These are phyloP conservation scores for Vinca minor DNA, from an alignment of 257 asterid species.

Conservation along the genomic window DNA sequence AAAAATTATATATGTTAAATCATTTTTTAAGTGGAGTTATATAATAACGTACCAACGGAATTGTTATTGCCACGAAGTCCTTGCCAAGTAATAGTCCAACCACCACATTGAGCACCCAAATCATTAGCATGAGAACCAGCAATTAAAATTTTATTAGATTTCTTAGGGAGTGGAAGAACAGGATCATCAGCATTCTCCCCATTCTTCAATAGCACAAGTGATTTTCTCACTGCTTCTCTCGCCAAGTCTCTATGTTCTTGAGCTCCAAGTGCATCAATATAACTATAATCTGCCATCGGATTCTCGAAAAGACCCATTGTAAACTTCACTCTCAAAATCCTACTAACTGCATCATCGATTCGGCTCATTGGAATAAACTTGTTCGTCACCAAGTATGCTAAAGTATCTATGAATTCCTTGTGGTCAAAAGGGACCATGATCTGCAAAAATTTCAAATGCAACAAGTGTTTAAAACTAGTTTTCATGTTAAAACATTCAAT, in stretches of 20 bases:
- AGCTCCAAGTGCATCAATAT: constrained; percentile 35
- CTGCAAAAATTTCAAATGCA: constrained; percentile 13
- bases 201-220: constrained; percentile 47
- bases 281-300: constrained; percentile 41
- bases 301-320: constrained; percentile 51
- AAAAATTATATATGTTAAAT: too few relatives aligned
- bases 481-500: too few relatives aligned
- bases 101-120: constrained; percentile 47
- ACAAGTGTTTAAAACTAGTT: background rate
- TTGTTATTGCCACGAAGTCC: constrained; percentile 37
- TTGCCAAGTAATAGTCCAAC: constrained; percentile 55
- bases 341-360: constrained; percentile 55
- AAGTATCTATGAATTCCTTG: constrained; percentile 26
- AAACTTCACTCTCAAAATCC: constrained; percentile 56
- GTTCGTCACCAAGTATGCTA: constrained; percentile 30
- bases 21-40: too few relatives aligned
- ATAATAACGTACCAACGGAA: constrained; percentile 22
- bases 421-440: constrained; percentile 41
- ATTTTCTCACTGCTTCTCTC: constrained; percentile 51
- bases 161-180: constrained; percentile 44
- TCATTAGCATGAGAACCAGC: constrained; percentile 48
- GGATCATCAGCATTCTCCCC: constrained; percentile 25
- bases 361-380: constrained; percentile 42
- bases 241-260: constrained; percentile 50
- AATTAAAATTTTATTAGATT: constrained; percentile 34